Conservation (phyloP, 169 alveolate genomes). For the Cyclospora cayetanensis region DNA sequence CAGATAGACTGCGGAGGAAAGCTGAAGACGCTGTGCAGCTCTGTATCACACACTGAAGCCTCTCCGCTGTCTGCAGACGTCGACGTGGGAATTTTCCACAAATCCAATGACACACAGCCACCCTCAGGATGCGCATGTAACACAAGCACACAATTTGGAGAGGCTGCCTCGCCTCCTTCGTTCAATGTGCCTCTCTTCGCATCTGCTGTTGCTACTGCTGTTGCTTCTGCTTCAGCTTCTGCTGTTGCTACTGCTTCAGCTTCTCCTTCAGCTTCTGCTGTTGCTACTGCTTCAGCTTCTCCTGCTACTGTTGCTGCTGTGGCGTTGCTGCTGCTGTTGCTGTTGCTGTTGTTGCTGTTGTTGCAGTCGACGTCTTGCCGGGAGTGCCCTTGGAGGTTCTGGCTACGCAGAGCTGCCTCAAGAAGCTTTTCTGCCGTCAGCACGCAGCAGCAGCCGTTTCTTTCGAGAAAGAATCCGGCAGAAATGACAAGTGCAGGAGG, state of each 20-base stretch:
- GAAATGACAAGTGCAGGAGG: too few species aligned
- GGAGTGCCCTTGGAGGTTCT: too few species aligned
- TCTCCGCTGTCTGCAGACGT: background rate
- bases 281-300: background rate
- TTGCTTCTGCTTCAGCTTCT: background rate
- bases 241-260: background rate
- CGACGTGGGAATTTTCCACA: slow-evolving; percentile 27
- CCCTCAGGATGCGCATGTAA: slow-evolving; percentile 45
- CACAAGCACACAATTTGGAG: slow-evolving; percentile 28
- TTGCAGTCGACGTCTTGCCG: background rate
- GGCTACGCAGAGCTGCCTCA: too few species aligned
- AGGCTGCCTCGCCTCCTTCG: background rate
- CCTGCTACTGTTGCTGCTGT: background rate
- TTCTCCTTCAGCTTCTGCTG: background rate
- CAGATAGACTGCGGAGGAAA: slow-evolving; percentile 8
- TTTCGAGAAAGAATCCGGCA: too few species aligned
- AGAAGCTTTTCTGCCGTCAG: slow-evolving; percentile 20
- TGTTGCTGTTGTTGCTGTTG: slow-evolving; percentile 14
- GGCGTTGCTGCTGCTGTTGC: background rate
- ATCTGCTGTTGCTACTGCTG: background rate
- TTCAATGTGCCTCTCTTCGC: background rate
- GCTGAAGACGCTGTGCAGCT: background rate
- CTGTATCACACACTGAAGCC: background rate
- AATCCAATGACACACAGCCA: slow-evolving; percentile 28
- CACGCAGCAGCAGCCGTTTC: slow-evolving; percentile 45